Evolutionary conservation across 164 flowering plant genomes (phyloP).

Genomic region (Houttuynia cordata): DNA sequence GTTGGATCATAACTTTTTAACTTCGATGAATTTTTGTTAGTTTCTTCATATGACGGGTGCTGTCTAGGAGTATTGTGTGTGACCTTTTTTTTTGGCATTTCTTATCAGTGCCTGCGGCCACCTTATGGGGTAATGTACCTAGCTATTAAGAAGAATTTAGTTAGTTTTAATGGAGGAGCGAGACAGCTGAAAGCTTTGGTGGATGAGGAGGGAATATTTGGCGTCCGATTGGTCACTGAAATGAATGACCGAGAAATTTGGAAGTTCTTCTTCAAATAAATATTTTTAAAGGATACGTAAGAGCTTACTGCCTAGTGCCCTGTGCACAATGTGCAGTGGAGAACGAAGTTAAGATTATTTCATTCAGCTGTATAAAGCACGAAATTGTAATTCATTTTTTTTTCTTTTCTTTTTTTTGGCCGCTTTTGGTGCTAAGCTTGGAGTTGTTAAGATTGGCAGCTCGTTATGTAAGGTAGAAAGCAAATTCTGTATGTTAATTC

Average conservation of each 20-base stretch:
- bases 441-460: not conserved
- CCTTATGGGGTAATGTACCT: conserved; percentile 81
- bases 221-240: conserved; percentile 61
- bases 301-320: not conserved
- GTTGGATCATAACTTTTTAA: not conserved
- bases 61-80: not conserved
- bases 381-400: not conserved
- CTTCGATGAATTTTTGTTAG: not conserved
- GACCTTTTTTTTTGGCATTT: not conserved
- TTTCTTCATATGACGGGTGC: not conserved
- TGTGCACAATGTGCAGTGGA: too few relatives aligned
- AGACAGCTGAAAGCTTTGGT: conserved; percentile 50
- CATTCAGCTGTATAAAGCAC: not conserved
- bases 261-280: conserved; percentile 74
- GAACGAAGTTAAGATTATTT: not conserved
- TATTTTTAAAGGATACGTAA: not conserved
- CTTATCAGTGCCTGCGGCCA: conserved; percentile 68
- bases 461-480: too few relatives aligned
- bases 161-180: conserved; percentile 50
- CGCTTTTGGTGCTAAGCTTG: not conserved
- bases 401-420: conserved; percentile 3
- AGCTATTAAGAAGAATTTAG: conserved; percentile 59
- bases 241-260: conserved; percentile 61
- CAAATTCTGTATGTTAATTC: too few relatives aligned
- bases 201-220: conserved; percentile 75